Conservation (phyloP, 148 eudicot species). For the Talinum fruticosum region DNA sequence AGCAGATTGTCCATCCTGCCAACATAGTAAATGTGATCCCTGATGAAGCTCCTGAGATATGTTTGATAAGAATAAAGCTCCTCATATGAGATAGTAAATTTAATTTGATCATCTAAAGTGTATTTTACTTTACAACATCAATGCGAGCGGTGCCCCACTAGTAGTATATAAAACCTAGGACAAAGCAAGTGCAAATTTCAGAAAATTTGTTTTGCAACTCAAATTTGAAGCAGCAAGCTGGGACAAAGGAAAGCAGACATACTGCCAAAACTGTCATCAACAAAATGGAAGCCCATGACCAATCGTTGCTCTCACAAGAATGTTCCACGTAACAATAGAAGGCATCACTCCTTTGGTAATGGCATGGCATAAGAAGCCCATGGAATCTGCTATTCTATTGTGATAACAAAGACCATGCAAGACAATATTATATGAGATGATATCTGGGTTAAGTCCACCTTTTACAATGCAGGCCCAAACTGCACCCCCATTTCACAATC, state of each 20-base stretch:
- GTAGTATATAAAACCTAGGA: background rate
- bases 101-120: too few relatives aligned
- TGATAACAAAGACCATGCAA: conserved; percentile 81
- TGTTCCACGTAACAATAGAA: conserved; percentile 70
- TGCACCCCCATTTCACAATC: conserved; percentile 54
- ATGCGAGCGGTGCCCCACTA: too few relatives aligned
- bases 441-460: conserved; percentile 64
- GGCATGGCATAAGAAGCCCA: conserved; percentile 61
- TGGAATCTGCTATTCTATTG: conserved; percentile 46
- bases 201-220: background rate
- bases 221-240: conserved; percentile 11
- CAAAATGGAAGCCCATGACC: conserved; percentile 19
- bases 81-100: too few relatives aligned
- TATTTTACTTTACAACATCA: too few relatives aligned
- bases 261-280: background rate
- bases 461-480: conserved; percentile 68
- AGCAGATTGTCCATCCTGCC: too few relatives aligned
- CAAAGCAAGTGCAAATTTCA: background rate
- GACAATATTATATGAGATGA: conserved; percentile 76
- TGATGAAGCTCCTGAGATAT: too few relatives aligned
- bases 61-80: too few relatives aligned
- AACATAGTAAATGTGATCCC: too few relatives aligned
- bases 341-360: conserved; percentile 51
- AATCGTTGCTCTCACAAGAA: conserved; percentile 73
- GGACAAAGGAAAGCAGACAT: background rate